Percentiles rank a stretch among this genome's conserved stretches.
phyloP scores from a whole-genome alignment of 2,329 filamentous ascomycete genomes.

The Mycocentrospora acerina region DNA sequence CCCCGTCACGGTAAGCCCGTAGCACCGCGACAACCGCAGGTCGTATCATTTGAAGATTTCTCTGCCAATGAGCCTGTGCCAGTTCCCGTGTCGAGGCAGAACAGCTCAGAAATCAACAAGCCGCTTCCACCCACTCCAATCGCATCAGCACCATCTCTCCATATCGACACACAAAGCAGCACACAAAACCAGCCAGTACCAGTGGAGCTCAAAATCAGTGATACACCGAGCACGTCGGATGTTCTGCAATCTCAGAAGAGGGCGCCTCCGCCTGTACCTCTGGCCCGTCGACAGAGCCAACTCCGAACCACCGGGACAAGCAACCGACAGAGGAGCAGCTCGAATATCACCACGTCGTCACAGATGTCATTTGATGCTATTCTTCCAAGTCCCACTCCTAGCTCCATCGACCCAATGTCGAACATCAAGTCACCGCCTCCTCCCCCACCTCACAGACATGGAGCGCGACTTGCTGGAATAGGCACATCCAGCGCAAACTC shows the following conservation, averaged over 20 bases:
- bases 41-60: conserved; percentile 37
- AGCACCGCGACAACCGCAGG: conserved; percentile 49
- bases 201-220: conserved; percentile 11
- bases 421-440: conserved; percentile 33
- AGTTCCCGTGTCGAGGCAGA: conserved; percentile 24
- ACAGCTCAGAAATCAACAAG: conserved; percentile 60
- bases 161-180: conserved; percentile 25
- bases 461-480: conserved; percentile 25
- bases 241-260: conserved; percentile 27
- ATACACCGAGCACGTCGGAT: conserved; percentile 23
- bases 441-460: conserved; percentile 37
- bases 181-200: conserved; percentile 15
- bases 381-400: conserved; percentile 16
- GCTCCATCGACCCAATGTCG: conserved; percentile 17
- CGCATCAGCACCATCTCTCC: conserved; percentile 16
- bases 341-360: conserved; percentile 38
- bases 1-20: conserved; percentile 79
- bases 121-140: conserved; percentile 60
- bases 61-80: conserved; percentile 24
- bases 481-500: conserved; percentile 30
- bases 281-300: conserved; percentile 40
- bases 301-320: conserved; percentile 30
- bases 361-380: conserved; percentile 33
- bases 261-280: conserved; percentile 37
- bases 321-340: conserved; percentile 39